A percentile compares a stretch with the other conserved stretches of the same genome.
These are phyloP conservation scores for Scheffersomyces titani DNA, from an alignment of 1,139 yeast species.

Conservation along the genomic window DNA sequence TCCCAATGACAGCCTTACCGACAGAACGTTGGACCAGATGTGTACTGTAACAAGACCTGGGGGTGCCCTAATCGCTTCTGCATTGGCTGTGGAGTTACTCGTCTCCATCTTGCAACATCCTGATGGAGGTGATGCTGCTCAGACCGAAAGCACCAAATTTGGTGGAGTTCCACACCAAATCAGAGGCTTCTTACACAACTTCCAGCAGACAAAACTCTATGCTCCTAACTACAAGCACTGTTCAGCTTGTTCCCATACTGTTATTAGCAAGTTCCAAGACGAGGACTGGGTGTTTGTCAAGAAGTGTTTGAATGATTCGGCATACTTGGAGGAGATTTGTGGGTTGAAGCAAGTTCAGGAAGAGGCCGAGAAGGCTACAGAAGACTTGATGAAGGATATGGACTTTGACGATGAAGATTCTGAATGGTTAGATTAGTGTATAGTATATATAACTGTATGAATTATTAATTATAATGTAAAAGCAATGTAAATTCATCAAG, in stretches of 20 bases:
- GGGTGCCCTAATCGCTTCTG: conserved; percentile 83
- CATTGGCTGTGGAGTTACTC: conserved; percentile 82
- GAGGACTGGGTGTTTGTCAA: conserved; percentile 82
- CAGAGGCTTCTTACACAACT: conserved; percentile 76
- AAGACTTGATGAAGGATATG: conserved; percentile 36
- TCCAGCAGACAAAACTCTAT: conserved; percentile 60
- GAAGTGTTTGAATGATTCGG: conserved; percentile 63
- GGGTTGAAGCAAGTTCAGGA: conserved; percentile 75
- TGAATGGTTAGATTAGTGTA: conserved; percentile 17
- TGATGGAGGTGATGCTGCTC: conserved; percentile 44
- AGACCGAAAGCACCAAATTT: conserved; percentile 37
- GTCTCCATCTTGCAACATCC: conserved; percentile 76
- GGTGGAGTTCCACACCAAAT: conserved; percentile 88
- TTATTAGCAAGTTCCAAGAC: conserved; percentile 49
- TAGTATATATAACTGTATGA: background rate
- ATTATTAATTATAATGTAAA: too few species aligned
- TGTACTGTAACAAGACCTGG: conserved; percentile 99
- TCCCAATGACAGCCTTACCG: conserved; percentile 81
- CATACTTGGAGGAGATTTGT: conserved; percentile 70
- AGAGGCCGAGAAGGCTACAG: conserved; percentile 66
- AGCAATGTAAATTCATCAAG: too few species aligned
- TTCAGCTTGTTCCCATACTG: conserved; percentile 76
- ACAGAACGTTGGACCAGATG: conserved; percentile 93
- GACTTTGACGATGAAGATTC: conserved; percentile 39
- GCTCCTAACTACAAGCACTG: conserved; percentile 78